Percentiles rank a stretch among this genome's conserved stretches.
These are phyloP conservation scores for Epicoccum nigrum DNA, from an alignment of 2,329 filamentous ascomycete genomes.

Conservation along the genomic window DNA sequence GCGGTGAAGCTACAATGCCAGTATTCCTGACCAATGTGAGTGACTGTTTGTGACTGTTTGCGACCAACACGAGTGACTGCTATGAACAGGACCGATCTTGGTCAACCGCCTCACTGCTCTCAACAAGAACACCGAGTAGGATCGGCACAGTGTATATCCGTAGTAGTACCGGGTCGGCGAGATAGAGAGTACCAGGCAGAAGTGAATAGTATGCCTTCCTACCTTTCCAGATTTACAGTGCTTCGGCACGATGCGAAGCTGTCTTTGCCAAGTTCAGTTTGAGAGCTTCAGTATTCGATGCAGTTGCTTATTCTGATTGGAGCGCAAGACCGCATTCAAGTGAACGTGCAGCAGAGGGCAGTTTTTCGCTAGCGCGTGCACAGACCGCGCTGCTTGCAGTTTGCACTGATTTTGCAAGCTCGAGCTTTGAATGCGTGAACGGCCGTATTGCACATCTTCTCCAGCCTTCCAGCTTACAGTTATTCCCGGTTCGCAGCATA, in stretches of 20 bases:
- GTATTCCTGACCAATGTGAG: neutral
- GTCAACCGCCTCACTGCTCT: neutral
- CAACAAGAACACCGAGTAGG: too few species aligned
- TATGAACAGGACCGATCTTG: neutral
- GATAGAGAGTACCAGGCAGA: neutral
- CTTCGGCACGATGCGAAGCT: neutral
- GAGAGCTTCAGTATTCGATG: neutral
- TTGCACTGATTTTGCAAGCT: neutral
- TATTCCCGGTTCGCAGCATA: too few species aligned
- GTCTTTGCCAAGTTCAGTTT: neutral
- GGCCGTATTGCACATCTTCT: neutral
- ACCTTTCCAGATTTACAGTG: neutral
- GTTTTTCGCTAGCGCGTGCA: constrained; percentile 30
- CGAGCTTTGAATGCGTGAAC: neutral
- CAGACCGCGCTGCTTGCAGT: neutral
- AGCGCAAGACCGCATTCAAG: neutral
- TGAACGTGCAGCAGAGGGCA: constrained; percentile 18
- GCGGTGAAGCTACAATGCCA: neutral
- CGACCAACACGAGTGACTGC: neutral
- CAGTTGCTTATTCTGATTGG: neutral
- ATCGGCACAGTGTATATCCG: neutral
- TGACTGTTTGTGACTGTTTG: neutral
- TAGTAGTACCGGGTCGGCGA: neutral
- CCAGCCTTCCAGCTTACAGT: neutral
- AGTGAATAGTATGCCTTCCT: neutral